These are phyloP conservation scores for Mucor piriformis DNA, from an alignment of 371 early-diverging fungal species.

Conservation along the genomic window DNA sequence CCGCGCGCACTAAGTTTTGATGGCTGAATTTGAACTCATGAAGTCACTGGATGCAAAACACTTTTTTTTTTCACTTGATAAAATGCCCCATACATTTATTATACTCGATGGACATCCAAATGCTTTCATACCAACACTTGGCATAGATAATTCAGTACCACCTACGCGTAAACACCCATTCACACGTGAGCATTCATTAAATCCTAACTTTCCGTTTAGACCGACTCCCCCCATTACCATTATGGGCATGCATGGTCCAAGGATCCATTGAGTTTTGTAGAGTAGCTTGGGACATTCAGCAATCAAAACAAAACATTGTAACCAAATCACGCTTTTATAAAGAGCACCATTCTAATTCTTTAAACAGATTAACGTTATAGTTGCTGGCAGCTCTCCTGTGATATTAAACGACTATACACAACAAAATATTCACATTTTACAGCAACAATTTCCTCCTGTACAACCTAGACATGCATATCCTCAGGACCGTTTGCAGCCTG, in stretches of 20 bases:
- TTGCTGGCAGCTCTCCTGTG: constrained; percentile 15
- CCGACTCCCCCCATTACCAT: constrained; percentile 33
- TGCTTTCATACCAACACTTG: constrained; percentile 13
- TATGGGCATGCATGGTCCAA: constrained; percentile 44
- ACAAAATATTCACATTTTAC: constrained; percentile 8
- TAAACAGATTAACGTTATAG: constrained; percentile 24
- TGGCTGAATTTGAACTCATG: constrained; percentile 1
- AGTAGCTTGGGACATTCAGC: constrained; percentile 31
- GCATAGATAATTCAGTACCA: constrained; percentile 1
- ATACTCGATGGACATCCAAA: constrained; percentile 30
- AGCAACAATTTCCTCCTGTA: constrained; percentile 20
- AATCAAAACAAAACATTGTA: constrained; percentile 11
- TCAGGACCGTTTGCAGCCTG: constrained; percentile 16
- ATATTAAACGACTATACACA: constrained; percentile 11
- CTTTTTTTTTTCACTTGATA: background rate
- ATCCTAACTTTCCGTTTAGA: constrained; percentile 14
- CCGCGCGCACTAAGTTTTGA: background rate
- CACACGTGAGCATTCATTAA: background rate
- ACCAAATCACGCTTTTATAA: too few species aligned
- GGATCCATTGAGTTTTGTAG: constrained; percentile 38
- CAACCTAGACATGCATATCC: constrained; percentile 23
- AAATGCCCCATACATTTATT: constrained; percentile 29
- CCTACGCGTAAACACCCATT: constrained; percentile 18
- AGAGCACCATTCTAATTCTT: too few species aligned
- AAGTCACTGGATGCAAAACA: background rate